phyloP scores from a whole-genome alignment of 148 eudicot genomes.

The Vaccinium darrowii region DNA sequence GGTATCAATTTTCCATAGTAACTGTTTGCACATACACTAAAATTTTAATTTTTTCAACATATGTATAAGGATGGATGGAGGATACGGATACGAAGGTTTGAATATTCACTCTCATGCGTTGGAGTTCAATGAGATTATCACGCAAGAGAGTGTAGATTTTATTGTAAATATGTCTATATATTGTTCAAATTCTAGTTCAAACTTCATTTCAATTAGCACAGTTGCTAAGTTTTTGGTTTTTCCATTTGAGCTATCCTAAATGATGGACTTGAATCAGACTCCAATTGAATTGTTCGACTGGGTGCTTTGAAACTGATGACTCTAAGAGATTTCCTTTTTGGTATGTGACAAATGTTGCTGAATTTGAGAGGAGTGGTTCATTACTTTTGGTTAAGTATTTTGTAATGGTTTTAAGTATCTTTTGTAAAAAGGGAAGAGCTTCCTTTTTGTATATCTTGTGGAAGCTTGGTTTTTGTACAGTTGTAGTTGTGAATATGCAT shows the following conservation, averaged over 20 bases:
- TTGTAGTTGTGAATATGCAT: no score
- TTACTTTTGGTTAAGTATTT: neutral
- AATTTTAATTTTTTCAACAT: neutral
- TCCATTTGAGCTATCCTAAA: neutral
- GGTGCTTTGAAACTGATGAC: neutral
- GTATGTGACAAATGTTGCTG: neutral
- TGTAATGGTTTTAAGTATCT: no score
- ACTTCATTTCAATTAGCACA: neutral
- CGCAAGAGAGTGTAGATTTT: neutral
- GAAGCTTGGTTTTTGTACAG: no score
- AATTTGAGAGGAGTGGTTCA: neutral
- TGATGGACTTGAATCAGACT: neutral
- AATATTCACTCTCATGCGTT: neutral
- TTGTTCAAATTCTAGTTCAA: neutral
- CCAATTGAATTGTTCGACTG: neutral
- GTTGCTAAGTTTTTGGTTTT: neutral
- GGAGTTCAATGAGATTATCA: neutral
- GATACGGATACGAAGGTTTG: neutral
- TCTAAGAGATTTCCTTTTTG: neutral
- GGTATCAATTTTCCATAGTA: no score
- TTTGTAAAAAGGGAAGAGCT: neutral
- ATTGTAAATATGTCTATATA: neutral
- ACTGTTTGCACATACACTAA: no score
- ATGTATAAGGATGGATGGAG: neutral
- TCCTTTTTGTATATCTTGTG: neutral